Conservation (phyloP, 2,329 filamentous ascomycete species). For the Chrysosporium queenslandicum region DNA sequence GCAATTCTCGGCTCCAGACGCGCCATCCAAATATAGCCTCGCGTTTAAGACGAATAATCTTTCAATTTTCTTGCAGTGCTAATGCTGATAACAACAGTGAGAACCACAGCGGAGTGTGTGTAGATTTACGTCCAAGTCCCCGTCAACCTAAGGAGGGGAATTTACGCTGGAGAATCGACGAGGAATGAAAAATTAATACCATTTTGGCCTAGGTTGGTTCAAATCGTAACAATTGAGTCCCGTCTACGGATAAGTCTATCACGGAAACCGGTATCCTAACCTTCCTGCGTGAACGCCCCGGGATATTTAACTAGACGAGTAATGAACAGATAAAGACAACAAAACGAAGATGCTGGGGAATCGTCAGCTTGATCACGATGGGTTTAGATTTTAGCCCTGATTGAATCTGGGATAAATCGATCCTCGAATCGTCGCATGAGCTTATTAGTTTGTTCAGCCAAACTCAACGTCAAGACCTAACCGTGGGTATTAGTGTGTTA, state of each 20-base stretch:
- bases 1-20: too few species aligned
- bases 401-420: slow-evolving; percentile 40
- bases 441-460: slow-evolving; percentile 97
- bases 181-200: neutral
- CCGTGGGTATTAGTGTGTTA: slow-evolving; percentile 19
- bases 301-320: neutral
- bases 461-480: slow-evolving; percentile 72
- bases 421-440: slow-evolving; percentile 70
- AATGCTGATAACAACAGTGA: too few species aligned
- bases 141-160: too few species aligned
- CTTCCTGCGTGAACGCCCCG: slow-evolving; percentile 5
- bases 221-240: neutral
- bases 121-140: too few species aligned
- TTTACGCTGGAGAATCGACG: too few species aligned
- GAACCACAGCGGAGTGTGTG: too few species aligned
- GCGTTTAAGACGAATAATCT: too few species aligned
- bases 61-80: too few species aligned
- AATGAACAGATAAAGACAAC: neutral
- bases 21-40: too few species aligned
- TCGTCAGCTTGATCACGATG: neutral
- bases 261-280: neutral
- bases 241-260: slow-evolving; percentile 11
- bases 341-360: neutral
- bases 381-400: slow-evolving; percentile 40
- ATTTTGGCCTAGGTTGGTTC: neutral